phyloP scores from a whole-genome alignment of 169 alveolate species.

The Blepharisma undulans region DNA sequence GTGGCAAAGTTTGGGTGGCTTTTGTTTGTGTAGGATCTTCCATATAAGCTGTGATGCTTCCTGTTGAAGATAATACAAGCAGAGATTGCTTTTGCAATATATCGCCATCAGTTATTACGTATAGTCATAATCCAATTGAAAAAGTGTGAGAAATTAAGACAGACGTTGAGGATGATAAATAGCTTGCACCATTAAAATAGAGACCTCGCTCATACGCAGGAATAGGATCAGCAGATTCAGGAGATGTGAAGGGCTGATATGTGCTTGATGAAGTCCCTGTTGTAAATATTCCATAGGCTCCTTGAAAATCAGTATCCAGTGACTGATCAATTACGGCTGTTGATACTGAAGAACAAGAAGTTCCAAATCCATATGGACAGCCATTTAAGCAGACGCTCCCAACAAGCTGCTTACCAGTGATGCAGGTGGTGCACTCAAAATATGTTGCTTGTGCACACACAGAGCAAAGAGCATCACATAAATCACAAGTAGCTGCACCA shows the following conservation, averaged over 20 bases:
- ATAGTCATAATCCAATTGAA: not conserved
- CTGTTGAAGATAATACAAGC: not conserved
- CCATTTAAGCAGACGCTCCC: not conserved
- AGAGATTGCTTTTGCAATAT: not conserved
- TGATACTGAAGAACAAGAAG: not conserved
- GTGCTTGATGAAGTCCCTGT: not conserved
- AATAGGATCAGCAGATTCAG: not conserved
- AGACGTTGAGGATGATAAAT: not conserved
- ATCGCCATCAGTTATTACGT: not conserved
- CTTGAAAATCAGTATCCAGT: not conserved
- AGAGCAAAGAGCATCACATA: not conserved
- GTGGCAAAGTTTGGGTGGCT: not conserved
- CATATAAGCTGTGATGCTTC: not conserved
- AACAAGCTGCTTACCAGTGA: not conserved
- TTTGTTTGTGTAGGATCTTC: not conserved
- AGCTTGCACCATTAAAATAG: not conserved
- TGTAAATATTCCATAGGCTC: not conserved
- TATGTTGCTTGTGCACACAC: not conserved
- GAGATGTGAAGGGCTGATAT: not conserved
- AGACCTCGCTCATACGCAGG: constrained; percentile 4
- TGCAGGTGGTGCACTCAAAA: constrained; percentile 8
- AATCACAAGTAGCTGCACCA: constrained; percentile 20
- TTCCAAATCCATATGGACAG: not conserved
- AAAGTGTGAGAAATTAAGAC: not conserved
- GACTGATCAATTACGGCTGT: not conserved